phyloP scores from a whole-genome alignment of 2,329 filamentous ascomycete genomes.

The Lachnellula subtilissima region DNA sequence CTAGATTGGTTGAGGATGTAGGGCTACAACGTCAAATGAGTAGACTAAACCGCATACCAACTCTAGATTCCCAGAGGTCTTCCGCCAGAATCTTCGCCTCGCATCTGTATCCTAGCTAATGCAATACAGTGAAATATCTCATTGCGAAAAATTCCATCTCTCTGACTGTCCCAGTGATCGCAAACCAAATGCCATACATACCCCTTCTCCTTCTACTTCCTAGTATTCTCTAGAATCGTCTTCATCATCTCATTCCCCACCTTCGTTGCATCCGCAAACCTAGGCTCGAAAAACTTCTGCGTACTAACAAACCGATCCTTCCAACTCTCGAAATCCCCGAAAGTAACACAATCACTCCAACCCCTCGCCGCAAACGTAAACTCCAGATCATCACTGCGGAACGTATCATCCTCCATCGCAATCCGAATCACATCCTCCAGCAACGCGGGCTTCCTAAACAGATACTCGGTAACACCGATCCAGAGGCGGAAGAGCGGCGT shows the following conservation, averaged over 20 bases:
- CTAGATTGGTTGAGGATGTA: too few relatives aligned
- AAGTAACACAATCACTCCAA: conserved; percentile 89
- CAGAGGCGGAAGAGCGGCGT: conserved; percentile 96
- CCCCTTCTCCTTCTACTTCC: conserved; percentile 26
- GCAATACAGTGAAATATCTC: too few relatives aligned
- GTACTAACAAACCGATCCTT: conserved; percentile 86
- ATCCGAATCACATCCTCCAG: conserved; percentile 82
- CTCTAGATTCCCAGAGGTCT: neutral
- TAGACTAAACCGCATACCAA: neutral
- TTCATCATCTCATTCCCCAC: conserved; percentile 97
- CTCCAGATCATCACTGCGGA: conserved; percentile 92
- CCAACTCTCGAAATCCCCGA: conserved; percentile 92
- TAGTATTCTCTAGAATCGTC: conserved; percentile 80
- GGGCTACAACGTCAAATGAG: too few relatives aligned
- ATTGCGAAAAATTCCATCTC: too few relatives aligned
- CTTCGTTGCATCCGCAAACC: conserved; percentile 81
- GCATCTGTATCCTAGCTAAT: neutral
- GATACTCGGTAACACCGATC: conserved; percentile 93
- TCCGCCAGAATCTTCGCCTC: too few relatives aligned
- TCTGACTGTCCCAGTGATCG: too few relatives aligned
- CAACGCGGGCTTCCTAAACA: conserved; percentile 78
- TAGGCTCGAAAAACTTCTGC: conserved; percentile 83
- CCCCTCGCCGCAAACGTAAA: conserved; percentile 95
- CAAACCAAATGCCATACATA: neutral
- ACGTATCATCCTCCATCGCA: conserved; percentile 83